A percentile compares a stretch with the other conserved stretches of the same genome.
phyloP scores from a whole-genome alignment of 2,329 filamentous ascomycete genomes.

The Aspergillus sp. region DNA sequence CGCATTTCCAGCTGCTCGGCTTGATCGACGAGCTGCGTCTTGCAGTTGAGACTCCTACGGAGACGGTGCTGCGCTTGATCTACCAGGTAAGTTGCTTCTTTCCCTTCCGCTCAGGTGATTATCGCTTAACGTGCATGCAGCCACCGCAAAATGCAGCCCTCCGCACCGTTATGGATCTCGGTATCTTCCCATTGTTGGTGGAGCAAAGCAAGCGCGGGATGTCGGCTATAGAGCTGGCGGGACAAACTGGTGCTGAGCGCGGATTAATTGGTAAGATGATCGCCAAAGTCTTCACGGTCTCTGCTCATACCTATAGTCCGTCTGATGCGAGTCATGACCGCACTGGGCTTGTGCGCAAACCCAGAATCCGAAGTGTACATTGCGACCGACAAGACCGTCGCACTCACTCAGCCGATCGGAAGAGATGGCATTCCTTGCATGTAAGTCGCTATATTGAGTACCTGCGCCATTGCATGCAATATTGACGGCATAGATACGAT shows the following conservation, averaged over 20 bases:
- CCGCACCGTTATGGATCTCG: conserved; percentile 33
- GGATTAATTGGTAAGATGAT: conserved; percentile 32
- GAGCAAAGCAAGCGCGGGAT: conserved; percentile 22
- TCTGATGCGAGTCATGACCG: conserved; percentile 34
- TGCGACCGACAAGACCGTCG: conserved; percentile 31
- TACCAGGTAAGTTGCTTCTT: conserved; percentile 32
- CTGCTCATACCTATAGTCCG: conserved; percentile 23
- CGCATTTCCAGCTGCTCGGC: conserved; percentile 31
- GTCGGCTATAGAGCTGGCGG: conserved; percentile 31
- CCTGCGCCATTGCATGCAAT: not conserved
- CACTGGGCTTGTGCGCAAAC: conserved; percentile 30
- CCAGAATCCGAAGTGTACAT: conserved; percentile 25
- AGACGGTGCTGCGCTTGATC: conserved; percentile 35
- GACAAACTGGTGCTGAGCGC: conserved; percentile 31
- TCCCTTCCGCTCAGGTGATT: not conserved
- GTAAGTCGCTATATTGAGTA: conserved; percentile 19
- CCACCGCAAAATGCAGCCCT: conserved; percentile 38
- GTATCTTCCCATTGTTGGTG: conserved; percentile 31
- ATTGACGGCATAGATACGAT: conserved; percentile 24
- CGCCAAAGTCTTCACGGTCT: not conserved
- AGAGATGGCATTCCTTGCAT: conserved; percentile 34
- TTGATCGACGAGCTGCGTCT: conserved; percentile 32
- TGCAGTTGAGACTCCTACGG: conserved; percentile 35
- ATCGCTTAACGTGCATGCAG: conserved; percentile 18
- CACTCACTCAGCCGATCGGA: conserved; percentile 31